Conservation (phyloP, 805 yeast species). For the Pichia thaimueangensis region DNA sequence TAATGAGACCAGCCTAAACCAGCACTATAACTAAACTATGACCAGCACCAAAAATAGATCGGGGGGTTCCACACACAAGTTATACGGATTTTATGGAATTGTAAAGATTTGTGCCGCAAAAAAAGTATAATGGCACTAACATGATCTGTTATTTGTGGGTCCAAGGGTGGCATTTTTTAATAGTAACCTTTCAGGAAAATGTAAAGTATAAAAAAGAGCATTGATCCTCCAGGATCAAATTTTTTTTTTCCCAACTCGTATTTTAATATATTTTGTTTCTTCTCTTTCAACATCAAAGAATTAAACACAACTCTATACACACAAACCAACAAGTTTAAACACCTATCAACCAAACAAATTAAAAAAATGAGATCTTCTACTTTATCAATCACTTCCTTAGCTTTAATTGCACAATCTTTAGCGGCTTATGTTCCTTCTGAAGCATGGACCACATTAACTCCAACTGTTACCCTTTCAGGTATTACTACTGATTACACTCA, state of each 20-base stretch:
- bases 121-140: too few relatives aligned
- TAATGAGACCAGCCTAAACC: neutral
- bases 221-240: constrained; percentile 3
- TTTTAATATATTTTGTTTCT: neutral
- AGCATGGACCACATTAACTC: constrained; percentile 68
- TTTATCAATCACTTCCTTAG: constrained; percentile 31
- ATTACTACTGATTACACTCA: constrained; percentile 53
- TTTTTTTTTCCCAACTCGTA: neutral
- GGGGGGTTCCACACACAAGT: too few relatives aligned
- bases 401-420: constrained; percentile 38
- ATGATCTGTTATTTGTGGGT: too few relatives aligned
- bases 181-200: too few relatives aligned
- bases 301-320: neutral
- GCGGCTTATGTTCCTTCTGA: constrained; percentile 63
- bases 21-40: neutral
- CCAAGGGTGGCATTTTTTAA: neutral
- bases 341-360: too few relatives aligned
- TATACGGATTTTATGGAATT: too few relatives aligned
- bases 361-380: constrained; percentile 15
- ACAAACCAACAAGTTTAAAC: too few relatives aligned
- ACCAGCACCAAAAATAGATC: constrained; percentile 5
- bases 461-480: constrained; percentile 44
- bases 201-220: constrained; percentile 4
- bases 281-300: constrained; percentile 5
- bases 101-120: too few relatives aligned